Conservation (phyloP, 257 asterid species). For the Fraxinus excelsior region DNA sequence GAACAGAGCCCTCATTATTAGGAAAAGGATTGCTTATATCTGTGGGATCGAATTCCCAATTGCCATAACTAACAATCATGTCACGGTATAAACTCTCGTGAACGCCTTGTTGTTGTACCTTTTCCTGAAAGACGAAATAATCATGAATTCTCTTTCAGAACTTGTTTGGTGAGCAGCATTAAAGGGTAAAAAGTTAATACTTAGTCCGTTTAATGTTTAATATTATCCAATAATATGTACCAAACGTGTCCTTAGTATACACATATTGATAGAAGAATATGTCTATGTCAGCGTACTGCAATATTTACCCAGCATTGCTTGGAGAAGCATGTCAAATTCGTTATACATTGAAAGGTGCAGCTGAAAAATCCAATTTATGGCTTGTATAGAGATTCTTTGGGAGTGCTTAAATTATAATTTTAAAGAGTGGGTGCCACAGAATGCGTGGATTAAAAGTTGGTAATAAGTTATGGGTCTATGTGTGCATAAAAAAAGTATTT, state of each 20-base stretch:
- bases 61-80: constrained; percentile 43
- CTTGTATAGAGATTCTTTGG: too few species aligned
- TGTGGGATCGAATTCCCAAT: constrained; percentile 68
- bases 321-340: not conserved
- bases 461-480: too few species aligned
- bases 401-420: too few species aligned
- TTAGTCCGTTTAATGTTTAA: not conserved
- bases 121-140: constrained; percentile 45
- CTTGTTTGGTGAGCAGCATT: not conserved
- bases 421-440: too few species aligned
- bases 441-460: too few species aligned
- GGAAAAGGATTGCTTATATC: constrained; percentile 66
- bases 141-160: not conserved
- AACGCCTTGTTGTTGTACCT: constrained; percentile 62
- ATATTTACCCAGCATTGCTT: not conserved
- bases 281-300: not conserved
- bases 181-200: not conserved
- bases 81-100: constrained; percentile 65
- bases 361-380: not conserved
- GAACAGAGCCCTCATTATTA: constrained; percentile 63
- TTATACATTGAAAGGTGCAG: not conserved
- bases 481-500: too few species aligned
- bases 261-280: not conserved
- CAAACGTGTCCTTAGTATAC: not conserved
- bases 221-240: not conserved